Evolutionary conservation across 345 rosid species (phyloP), one percentile per base, ranked within the genome.

Genomic region (Erodium maritimum): DNA sequence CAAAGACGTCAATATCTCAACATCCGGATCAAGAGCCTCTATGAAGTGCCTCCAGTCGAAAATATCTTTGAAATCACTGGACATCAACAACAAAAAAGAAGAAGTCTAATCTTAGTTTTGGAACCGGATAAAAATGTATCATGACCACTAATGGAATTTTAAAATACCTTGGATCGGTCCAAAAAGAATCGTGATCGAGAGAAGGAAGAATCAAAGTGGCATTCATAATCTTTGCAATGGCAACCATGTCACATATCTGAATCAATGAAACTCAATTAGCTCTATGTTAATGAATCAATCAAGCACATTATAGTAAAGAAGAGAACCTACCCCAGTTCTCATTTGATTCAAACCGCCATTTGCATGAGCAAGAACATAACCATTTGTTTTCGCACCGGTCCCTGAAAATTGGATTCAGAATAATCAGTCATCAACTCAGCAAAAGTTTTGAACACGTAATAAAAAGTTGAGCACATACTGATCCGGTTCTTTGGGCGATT

Each of bases 161-260:
- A 62, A 23, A n/a, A 51, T 73, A 93, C 99, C 99, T 94, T 11
- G 96, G 97, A 58, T 94, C 97, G 2, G 90, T 90, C 99, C 99
- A 94, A 65, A 94, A 94, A 2, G 99, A 94, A 25, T 90, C 79
- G 19, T 90, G 99, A 75, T 94, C 99, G 11, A 94, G 96, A 42
- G 78, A 81, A 67, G 97, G 99, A 74, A 94, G 95, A 65, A 94
- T 96, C 70, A 94, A 81, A 57, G 96, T 87, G 23, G 95, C 99
- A 75, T 90, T 87, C 99, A 90, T 94, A 55, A 90, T 69, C 83
- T 78, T 94, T 25, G 99, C 97, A 21, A 80, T 77, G 21, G 99
- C 97, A 58, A 94, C 99, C 96, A 94, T 90, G 66, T 94, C 97
- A 67, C 99, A 94, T 66, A 94, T 94, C 99, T 94, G 80, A 59